phyloP scores from a whole-genome alignment of 176 grass and related monocot species.

The Rhynchospora breviuscula region DNA sequence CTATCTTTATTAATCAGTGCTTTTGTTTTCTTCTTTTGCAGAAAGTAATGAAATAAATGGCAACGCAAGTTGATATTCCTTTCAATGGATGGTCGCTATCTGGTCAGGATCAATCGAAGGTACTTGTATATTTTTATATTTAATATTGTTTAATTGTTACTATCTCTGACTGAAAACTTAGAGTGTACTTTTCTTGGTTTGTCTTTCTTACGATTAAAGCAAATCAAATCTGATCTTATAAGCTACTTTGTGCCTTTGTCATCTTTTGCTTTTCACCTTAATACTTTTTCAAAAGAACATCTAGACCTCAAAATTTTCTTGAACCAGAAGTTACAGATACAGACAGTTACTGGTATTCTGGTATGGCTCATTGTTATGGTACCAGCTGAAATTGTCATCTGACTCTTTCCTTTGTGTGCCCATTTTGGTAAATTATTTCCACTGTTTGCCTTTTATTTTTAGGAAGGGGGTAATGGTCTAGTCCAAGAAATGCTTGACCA shows the following conservation, averaged over 20 bases:
- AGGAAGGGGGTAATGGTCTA: slow-evolving; percentile 35
- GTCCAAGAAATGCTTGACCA: slow-evolving; percentile 62
- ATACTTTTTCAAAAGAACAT: background rate
- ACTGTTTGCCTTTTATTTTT: background rate
- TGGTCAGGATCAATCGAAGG: slow-evolving; percentile 22
- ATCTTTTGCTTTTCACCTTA: background rate
- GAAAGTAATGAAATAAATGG: slow-evolving; percentile 20
- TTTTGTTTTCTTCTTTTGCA: background rate
- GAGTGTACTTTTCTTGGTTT: background rate
- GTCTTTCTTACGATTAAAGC: slow-evolving; percentile 6
- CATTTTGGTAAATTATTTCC: background rate
- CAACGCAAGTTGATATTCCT: slow-evolving; percentile 13
- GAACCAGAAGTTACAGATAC: background rate
- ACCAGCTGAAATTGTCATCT: background rate
- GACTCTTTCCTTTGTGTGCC: background rate
- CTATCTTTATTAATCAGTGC: background rate
- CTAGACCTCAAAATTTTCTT: background rate
- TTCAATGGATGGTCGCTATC: slow-evolving; percentile 16
- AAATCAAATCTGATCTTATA: slow-evolving; percentile 9
- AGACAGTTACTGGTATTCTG: background rate
- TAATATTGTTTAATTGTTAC: slow-evolving; percentile 11
- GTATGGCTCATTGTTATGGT: background rate
- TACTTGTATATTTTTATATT: slow-evolving; percentile 12
- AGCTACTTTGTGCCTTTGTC: slow-evolving; percentile 8
- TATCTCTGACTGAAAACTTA: slow-evolving; percentile 22